Evolutionary conservation across 1,139 yeast genomes (phyloP), one percentile per base, ranked within the genome.

Genomic region (Candida sanyaensis): DNA sequence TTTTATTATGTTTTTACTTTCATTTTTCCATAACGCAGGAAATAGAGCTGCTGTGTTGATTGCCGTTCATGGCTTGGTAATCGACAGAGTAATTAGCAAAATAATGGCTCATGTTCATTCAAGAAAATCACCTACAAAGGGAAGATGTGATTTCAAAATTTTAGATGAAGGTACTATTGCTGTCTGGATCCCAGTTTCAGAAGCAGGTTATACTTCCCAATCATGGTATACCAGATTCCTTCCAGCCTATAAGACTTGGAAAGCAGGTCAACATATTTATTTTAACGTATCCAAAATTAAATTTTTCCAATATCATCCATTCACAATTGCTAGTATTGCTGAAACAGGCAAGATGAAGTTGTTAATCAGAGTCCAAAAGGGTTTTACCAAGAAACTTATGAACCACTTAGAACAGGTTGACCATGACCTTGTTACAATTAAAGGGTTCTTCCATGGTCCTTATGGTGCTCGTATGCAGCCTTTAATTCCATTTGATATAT

Each of bases 201-300:
- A 34, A 24, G 51, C 58, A 1, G 37, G 38, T 5, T 49, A 46
- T 32, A 33, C 44, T 9, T 28, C 46, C 13, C 36, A 38, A 12
- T 52, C 54, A 40, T 73, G 75, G 77, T 71, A 61, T 54, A 55
- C 56, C 44, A 51, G 47, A 11, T 55, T 66, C 42, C 56, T 75
- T 39, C 80, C 80, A 6, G 60, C 63, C n/a, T 56, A 66, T 23
- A 66, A 73, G 37, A 63, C 66, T 21, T 77, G 82, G 82, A 69
- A 68, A 48, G 69, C 81, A 0, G 82, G 82, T 4, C 81, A 76
- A 55, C 80, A 77, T 54, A 64, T 75, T 6, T 69, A 65, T 45
- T 58, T 77, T 17, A 73, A 67, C 42, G 77, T 77, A 5, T 59
- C 68, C 1, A 67, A 66, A 50, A 69, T 76, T 11, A 64, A 66